Evolutionary conservation across 352 stramenopile species (phyloP).

Genomic region (Nothophytophthora sp.): DNA sequence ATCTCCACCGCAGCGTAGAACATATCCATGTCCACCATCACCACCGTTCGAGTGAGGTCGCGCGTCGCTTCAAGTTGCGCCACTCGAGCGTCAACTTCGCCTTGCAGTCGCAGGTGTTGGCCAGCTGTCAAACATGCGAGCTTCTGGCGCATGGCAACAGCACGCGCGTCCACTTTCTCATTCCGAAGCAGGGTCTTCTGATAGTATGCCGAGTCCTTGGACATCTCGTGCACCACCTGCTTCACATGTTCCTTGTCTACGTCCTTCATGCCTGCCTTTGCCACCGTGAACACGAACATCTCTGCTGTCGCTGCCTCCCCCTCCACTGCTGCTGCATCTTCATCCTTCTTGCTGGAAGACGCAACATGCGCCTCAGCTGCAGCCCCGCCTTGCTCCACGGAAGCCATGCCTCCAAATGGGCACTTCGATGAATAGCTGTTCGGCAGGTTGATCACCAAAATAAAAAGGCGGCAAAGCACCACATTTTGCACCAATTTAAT

Average conservation of each 20-base stretch:
- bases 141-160: slow-evolving; percentile 70
- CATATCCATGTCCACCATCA: slow-evolving; percentile 97
- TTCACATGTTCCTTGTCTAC: slow-evolving; percentile 92
- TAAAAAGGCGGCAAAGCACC: no score
- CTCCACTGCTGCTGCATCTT: not conserved
- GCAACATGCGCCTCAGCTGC: not conserved
- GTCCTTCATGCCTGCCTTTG: slow-evolving; percentile 89
- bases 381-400: slow-evolving; percentile 4
- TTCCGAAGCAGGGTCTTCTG: slow-evolving; percentile 91
- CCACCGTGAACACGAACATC: slow-evolving; percentile 84
- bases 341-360: not conserved
- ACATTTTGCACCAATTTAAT: no score
- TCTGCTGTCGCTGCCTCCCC: slow-evolving; percentile 18
- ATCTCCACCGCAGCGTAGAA: slow-evolving; percentile 98
- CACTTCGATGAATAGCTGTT: slow-evolving; percentile 9
- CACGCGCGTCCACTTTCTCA: slow-evolving; percentile 83
- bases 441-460: no score
- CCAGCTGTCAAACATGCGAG: slow-evolving; percentile 54
- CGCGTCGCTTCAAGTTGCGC: slow-evolving; percentile 56
- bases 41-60: slow-evolving; percentile 70
- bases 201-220: slow-evolving; percentile 93
- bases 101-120: slow-evolving; percentile 28
- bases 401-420: slow-evolving; percentile 25
- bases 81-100: slow-evolving; percentile 44
- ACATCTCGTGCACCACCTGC: slow-evolving; percentile 94